Base-by-base conservation (phyloP, 352 stramenopile genomes). In the Phytophthora citrophthora region DNA sequence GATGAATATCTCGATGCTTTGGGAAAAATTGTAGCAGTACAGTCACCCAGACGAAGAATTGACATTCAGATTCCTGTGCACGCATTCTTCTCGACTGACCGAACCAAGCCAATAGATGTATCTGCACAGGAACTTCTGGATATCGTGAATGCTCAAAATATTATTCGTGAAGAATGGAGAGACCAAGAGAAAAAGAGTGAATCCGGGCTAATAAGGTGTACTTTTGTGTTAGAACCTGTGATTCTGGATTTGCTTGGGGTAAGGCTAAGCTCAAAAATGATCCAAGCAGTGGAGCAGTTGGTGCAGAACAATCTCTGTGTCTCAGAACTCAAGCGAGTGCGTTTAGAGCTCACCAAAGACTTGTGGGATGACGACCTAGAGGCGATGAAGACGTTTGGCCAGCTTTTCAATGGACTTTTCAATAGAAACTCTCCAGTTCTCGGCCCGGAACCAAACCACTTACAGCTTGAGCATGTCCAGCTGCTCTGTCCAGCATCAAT, bases 71-170 rank as follows among this genome's bases (percentile, higher is more conserved):
- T 59, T n/a, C 39, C 51, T 13, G 40, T 60, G 18, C 18, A 58
- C 13, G 38, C 41, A 18, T 58, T 49, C 27, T 58, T 58, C 26
- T 40, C 51, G 12, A 58, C 51, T 1, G 51, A 58, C 36, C 50
- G 50, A 38, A 23, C 46, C 15, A 57, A 57, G 4, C 2, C 20
- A 13, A 57, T 57, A 34, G 50, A 57, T 15, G 4, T 48, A 8
- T 57, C 50, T 29, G 50, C 36, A 20, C 36, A 13, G 2, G 36
- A 57, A 18, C 34, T 57, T 18, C 1, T 39, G 15, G 38, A n/a
- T 9, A 8, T 50, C 16, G 39, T 12, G 24, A 47, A 59, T 5
- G 51, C 51, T 41, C 39, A 49, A 31, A 40, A 50, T 4, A n/a
- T 36, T 24, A 39, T 36, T 36, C 10, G 29, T 36, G 15, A 56